Conservation (phyloP, 2,329 filamentous ascomycete species). For the Thielaviopsis musarum region DNA sequence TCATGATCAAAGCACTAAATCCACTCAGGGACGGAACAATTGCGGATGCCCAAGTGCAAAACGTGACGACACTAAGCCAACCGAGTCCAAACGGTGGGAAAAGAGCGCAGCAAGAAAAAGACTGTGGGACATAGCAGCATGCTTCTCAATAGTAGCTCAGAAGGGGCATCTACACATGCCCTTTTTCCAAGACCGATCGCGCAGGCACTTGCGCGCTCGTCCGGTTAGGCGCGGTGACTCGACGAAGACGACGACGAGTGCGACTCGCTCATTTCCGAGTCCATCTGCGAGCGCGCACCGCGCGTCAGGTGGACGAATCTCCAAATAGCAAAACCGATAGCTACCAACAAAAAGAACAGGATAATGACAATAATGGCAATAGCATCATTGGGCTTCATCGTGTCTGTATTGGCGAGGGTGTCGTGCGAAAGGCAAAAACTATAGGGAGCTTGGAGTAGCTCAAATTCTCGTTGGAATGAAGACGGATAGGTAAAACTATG, state of each 20-base stretch:
- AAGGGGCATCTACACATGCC: not conserved
- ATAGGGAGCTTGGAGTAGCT: not conserved
- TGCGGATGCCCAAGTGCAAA: not conserved
- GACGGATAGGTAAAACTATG: not conserved
- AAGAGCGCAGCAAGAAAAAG: not conserved
- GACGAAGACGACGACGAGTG: conserved; percentile 1
- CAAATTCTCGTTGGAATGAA: not conserved
- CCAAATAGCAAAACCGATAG: conserved; percentile 47
- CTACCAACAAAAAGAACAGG: conserved; percentile 44
- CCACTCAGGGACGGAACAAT: not conserved
- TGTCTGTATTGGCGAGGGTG: conserved; percentile 20
- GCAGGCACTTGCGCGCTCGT: not conserved
- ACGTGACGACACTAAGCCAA: not conserved
- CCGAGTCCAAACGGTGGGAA: not conserved
- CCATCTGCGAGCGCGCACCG: conserved; percentile 10
- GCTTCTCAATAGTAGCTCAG: not conserved
- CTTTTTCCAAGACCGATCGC: not conserved
- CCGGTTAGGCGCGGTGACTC: not conserved
- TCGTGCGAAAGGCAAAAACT: not conserved
- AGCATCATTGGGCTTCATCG: conserved; percentile 48
- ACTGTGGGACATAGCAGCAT: not conserved
- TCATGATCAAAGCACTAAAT: not conserved
- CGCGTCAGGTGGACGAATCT: conserved; percentile 38
- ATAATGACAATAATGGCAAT: conserved; percentile 54
- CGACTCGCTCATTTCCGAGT: not conserved